Evolutionary conservation across 495 filamentous ascomycete species (phyloP).

Genomic region (Sordaria brevicollis): DNA sequence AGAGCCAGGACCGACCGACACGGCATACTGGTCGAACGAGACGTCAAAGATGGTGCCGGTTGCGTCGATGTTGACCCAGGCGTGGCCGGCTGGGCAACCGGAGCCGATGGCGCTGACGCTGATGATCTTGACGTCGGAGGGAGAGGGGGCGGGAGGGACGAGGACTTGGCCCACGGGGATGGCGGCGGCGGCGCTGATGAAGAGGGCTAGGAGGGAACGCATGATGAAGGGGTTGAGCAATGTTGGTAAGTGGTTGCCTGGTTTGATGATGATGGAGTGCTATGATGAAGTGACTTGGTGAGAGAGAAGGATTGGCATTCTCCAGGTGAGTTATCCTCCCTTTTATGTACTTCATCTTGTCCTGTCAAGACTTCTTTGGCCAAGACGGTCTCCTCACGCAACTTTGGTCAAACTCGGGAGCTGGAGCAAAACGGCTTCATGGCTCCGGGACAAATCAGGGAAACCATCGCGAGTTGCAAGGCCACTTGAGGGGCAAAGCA

Average conservation of each 20-base stretch:
- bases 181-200: slow-evolving; percentile 8
- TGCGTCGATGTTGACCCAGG: slow-evolving; percentile 19
- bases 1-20: slow-evolving; percentile 31
- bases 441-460: not conserved
- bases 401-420: not conserved
- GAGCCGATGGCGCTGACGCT: slow-evolving; percentile 19
- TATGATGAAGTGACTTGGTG: not conserved
- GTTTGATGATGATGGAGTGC: no score
- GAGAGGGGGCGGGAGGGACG: slow-evolving; percentile 1
- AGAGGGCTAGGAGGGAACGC: slow-evolving; percentile 9
- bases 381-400: not conserved
- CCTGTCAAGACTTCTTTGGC: not conserved
- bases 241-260: not conserved
- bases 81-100: slow-evolving; percentile 23
- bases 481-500: no score
- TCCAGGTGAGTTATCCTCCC: not conserved
- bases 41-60: slow-evolving; percentile 33
- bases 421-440: not conserved
- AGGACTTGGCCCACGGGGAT: slow-evolving; percentile 1
- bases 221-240: slow-evolving; percentile 4
- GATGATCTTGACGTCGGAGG: slow-evolving; percentile 16
- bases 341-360: not conserved
- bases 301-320: not conserved
- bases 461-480: not conserved
- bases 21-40: slow-evolving; percentile 37